These are phyloP conservation scores for Tylopilus cervinicoccineus DNA, from an alignment of 768 basidiomycete genomes.

Conservation along the genomic window DNA sequence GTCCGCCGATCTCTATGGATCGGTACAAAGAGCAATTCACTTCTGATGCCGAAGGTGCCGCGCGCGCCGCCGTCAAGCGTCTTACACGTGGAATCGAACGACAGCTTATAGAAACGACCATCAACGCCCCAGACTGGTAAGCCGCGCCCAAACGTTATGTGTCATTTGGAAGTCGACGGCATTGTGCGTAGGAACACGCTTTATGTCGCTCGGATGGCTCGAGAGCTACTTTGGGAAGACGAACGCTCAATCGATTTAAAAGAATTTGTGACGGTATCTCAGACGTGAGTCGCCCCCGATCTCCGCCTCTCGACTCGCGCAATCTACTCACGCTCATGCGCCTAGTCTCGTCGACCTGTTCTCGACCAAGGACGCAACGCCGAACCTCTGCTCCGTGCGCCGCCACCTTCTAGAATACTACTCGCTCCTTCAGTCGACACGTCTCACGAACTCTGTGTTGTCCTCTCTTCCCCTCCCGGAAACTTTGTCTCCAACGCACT, in stretches of 20 bases:
- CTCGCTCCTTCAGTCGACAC: conserved; percentile 75
- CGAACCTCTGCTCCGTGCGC: conserved; percentile 59
- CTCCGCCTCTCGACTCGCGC: conserved; percentile 14
- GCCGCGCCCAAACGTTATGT: conserved; percentile 23
- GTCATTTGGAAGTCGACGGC: conserved; percentile 16
- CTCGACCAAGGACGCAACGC: conserved; percentile 58
- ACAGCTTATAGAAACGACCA: conserved; percentile 68
- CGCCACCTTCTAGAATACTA: conserved; percentile 81
- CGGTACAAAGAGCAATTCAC: conserved; percentile 75
- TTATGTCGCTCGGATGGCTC: conserved; percentile 86
- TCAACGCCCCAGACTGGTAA: conserved; percentile 95
- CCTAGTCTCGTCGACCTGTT: conserved; percentile 87
- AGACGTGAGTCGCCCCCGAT: conserved; percentile 64
- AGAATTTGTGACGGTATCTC: conserved; percentile 80
- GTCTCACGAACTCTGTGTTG: conserved; percentile 82
- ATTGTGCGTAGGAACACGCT: conserved; percentile 71
- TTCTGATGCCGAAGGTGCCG: conserved; percentile 59
- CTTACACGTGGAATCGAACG: conserved; percentile 73
- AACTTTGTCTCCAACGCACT: conserved; percentile 72
- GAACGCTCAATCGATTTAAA: conserved; percentile 73
- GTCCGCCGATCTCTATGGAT: conserved; percentile 73
- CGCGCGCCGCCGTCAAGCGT: conserved; percentile 80
- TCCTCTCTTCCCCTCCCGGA: conserved; percentile 81
- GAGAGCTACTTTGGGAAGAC: conserved; percentile 88
- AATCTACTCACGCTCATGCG: conserved; percentile 24